A percentile compares a stretch with the other conserved stretches of the same genome.
Evolutionary conservation across 768 basidiomycete species (phyloP).

Genomic region (Trametes gibbosa): DNA sequence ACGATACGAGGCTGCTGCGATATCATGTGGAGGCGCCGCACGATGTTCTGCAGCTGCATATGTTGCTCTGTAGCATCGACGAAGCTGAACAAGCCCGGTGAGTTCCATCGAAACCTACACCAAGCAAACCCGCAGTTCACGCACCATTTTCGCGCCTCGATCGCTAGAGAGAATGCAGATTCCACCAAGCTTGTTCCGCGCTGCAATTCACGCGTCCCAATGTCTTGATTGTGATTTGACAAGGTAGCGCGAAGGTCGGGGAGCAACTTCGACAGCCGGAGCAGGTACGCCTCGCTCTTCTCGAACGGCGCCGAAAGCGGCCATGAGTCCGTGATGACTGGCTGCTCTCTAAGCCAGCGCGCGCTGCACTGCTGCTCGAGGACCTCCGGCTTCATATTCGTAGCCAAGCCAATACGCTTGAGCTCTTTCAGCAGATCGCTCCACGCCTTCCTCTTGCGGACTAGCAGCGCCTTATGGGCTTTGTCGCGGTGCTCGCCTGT

Average conservation of each 20-base stretch:
- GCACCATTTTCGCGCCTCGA: slow-evolving; percentile 64
- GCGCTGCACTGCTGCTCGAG: slow-evolving; percentile 52
- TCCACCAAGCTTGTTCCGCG: slow-evolving; percentile 77
- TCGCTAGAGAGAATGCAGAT: slow-evolving; percentile 66
- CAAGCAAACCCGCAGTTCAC: slow-evolving; percentile 26
- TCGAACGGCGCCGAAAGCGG: slow-evolving; percentile 22
- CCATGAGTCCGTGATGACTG: slow-evolving; percentile 1
- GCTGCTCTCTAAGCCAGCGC: slow-evolving; percentile 66
- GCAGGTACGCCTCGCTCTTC: slow-evolving; percentile 63
- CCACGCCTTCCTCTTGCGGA: slow-evolving; percentile 87
- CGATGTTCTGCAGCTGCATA: slow-evolving; percentile 3
- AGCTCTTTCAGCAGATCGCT: slow-evolving; percentile 89
- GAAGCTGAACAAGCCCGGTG: slow-evolving; percentile 1
- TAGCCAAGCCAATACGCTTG: slow-evolving; percentile 72
- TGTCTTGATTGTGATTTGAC: slow-evolving; percentile 71
- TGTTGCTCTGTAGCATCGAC: neutral
- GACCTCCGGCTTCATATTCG: slow-evolving; percentile 68
- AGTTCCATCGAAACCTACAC: slow-evolving; percentile 32
- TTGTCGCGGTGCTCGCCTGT: slow-evolving; percentile 54
- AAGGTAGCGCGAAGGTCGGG: slow-evolving; percentile 63
- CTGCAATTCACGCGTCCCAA: slow-evolving; percentile 84
- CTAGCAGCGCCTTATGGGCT: slow-evolving; percentile 68
- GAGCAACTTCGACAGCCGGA: slow-evolving; percentile 60
- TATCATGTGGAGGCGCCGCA: slow-evolving; percentile 14
- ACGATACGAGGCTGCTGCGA: slow-evolving; percentile 22